Evolutionary conservation across 129 eudicot genomes (phyloP), one percentile per base, ranked within the genome.

Genomic region (Glebionis coronaria): DNA sequence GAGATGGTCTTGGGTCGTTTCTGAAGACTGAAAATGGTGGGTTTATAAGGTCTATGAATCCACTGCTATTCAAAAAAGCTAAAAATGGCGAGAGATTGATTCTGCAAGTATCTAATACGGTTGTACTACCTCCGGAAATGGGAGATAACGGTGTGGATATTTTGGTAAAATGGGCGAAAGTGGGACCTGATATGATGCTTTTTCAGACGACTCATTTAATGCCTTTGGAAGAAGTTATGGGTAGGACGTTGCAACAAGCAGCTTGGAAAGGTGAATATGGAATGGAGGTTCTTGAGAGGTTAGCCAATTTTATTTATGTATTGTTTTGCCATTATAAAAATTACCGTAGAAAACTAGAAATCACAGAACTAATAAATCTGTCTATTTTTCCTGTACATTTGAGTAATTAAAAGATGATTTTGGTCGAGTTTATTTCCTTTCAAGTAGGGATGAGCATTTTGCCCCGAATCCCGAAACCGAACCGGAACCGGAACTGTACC

Each of bases 181-280:
- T 53, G 51, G 93, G 96, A 68, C 67, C 74, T 29, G 82, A 79
- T 50, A 80, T 65, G 65, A 78, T 83, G 90, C 68, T 69, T 73
- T 40, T 73, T 59, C 82, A 83, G 67, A 65, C 59, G 57, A 69
- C 69, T 20, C 69, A 74, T 19, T 63, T 89, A 75, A 83, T 85
- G 96, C 90, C 90, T 12, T 12, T 89, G 44, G 88, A 76, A 63
- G 90, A 85, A 9, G 62, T 89, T 28, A 81, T 85, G 0, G 93
- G 96, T 61, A 83, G 70, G 79, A 83, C 81, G n/a, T 76, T 89
- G 42, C 86, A 72, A 69, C 74, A 82, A 46, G 77, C 65, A 11
- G 70, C 70, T 44, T 72, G 72, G 76, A 82, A 77, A 73, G 67
- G 80, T 73, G 65, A 67, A 74, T 74, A 61, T 5, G 51, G 47